These are phyloP conservation scores for Daldinia concentrica DNA, from an alignment of 495 filamentous ascomycete species.

Conservation along the genomic window DNA sequence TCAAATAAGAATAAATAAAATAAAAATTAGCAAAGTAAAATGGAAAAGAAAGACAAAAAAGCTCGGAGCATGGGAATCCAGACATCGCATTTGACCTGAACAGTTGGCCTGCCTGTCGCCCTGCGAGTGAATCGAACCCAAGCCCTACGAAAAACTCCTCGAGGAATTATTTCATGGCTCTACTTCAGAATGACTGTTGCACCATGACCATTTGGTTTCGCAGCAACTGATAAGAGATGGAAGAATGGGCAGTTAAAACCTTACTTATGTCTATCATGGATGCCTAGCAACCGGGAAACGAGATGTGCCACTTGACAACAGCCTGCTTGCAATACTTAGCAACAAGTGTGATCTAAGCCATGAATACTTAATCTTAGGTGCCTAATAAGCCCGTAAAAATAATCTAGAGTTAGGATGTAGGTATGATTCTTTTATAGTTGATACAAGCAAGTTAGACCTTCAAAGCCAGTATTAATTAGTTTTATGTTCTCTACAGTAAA, in stretches of 20 bases:
- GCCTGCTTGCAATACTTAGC: neutral
- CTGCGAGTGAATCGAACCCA: neutral
- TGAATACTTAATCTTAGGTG: neutral
- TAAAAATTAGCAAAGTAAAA: neutral
- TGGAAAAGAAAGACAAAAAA: neutral
- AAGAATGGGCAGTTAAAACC: neutral
- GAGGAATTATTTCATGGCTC: slow-evolving; percentile 2
- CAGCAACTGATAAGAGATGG: neutral
- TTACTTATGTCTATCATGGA: neutral
- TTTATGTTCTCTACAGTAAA: too few species aligned
- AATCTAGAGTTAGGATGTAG: too few species aligned
- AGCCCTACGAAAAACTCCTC: slow-evolving; percentile 6
- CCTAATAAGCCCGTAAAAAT: too few species aligned
- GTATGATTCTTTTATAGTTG: too few species aligned
- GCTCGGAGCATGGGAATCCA: neutral
- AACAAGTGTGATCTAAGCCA: neutral
- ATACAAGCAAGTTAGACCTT: too few species aligned
- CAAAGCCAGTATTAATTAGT: too few species aligned
- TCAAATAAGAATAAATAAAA: neutral
- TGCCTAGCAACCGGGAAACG: neutral
- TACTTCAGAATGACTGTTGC: neutral
- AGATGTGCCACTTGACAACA: neutral
- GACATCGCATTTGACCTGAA: neutral
- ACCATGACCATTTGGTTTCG: neutral
- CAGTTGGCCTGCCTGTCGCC: slow-evolving; percentile 6